Base-by-base conservation (phyloP, 176 grass and related monocot species). In the Hordeum marinum region DNA sequence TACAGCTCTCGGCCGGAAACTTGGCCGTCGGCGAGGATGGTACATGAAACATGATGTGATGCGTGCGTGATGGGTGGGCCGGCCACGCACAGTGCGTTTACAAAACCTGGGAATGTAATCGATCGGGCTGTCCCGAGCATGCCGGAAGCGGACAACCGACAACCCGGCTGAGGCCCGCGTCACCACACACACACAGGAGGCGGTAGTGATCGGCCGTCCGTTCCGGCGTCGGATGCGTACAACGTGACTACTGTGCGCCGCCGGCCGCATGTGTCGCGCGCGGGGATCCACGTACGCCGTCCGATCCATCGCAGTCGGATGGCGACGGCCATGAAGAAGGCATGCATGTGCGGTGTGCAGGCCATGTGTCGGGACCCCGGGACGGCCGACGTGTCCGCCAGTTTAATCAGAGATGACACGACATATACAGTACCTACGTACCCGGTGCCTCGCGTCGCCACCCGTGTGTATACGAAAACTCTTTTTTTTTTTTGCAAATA, bases 301-400 rank as follows among this genome's bases (percentile, higher is more conserved):
- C 40, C 71, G 86, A 75, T 21, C 54, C 54, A 21, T 88, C 82
- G 34, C 18, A 23, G 88, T 92, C 86, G 11, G 79, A 92, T 12
- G 90, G 86, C 12, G 72, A 83, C 36, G 9, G 21, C 1, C 31
- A 32, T 32, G 31, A 32, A 32, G 31, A 3, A 32, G 34, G 61
- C 72, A 84, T 67, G 79, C 82, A 84, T 74, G 32, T 63, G 39
- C 88, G 42, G 81, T 63, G 83, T 71, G 88, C 69, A 43, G 10
- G 36, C 34, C 50, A 2, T 1, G 52, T 40, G 81, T 76, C 74
- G 69, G 82, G 37, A 50, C 63, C 18, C 6, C 15, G 14, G 24
- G 31, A 40, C 67, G 31, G 12, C n/a, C 67, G 68, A 72, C 71
- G 71, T 20, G 71, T 17, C 70, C 43, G 70, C 67, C 37, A 12